These are phyloP conservation scores for Aegle marmelos DNA, from an alignment of 345 rosid genomes.

Conservation along the genomic window DNA sequence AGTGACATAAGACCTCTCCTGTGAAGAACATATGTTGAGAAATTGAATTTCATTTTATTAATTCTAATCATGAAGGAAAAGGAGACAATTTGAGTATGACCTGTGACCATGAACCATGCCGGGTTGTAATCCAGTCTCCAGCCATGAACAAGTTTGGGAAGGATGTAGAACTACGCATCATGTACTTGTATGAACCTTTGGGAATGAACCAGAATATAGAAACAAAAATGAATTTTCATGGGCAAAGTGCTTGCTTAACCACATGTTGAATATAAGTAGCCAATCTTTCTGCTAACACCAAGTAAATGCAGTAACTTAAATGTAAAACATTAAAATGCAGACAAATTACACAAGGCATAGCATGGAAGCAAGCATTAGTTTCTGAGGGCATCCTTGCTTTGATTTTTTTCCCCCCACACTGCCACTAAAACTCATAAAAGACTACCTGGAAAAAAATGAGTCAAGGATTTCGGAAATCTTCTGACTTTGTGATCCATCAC, in stretches of 20 bases:
- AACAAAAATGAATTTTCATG: neutral
- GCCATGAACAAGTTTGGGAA: conserved; percentile 65
- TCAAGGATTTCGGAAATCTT: conserved; percentile 44
- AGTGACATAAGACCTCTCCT: conserved; percentile 53
- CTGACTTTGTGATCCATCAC: conserved; percentile 38
- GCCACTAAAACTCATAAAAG: neutral
- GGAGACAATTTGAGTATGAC: conserved; percentile 9
- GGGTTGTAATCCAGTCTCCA: conserved; percentile 57
- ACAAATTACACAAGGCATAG: neutral
- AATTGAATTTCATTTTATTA: neutral
- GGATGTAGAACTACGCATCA: conserved; percentile 56
- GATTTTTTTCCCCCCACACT: neutral
- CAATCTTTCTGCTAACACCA: too few relatives aligned
- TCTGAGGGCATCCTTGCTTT: neutral
- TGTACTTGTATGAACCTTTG: conserved; percentile 57
- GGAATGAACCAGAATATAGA: neutral
- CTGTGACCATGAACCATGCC: conserved; percentile 75
- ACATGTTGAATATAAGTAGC: too few relatives aligned
- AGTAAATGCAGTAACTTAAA: too few relatives aligned
- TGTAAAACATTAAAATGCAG: neutral
- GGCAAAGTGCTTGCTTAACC: too few relatives aligned
- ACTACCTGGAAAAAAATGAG: conserved; percentile 64
- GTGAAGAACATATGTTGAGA: neutral
- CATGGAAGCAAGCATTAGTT: neutral
- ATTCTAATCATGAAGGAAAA: neutral